Conservation (phyloP, 352 stramenopile species). For the Phytophthora hibernalis region DNA sequence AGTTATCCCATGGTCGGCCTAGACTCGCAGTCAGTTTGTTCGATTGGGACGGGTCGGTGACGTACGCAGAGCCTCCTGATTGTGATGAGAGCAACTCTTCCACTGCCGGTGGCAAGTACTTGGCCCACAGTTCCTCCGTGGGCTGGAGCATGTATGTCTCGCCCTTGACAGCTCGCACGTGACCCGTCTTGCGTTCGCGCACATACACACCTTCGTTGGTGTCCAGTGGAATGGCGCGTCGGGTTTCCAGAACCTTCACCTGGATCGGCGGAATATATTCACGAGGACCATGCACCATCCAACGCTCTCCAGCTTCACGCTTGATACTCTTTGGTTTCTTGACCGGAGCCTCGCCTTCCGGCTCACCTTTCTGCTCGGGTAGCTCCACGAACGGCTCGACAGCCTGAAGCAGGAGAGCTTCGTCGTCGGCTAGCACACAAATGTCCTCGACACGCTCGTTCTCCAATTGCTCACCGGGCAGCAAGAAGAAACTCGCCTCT, state of each 20-base stretch:
- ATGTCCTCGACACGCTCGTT: conserved; percentile 71
- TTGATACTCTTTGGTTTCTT: conserved; percentile 38
- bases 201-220: conserved; percentile 86
- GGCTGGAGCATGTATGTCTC: conserved; percentile 87
- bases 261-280: conserved; percentile 85
- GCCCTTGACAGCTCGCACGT: conserved; percentile 76
- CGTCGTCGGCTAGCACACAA: conserved; percentile 73
- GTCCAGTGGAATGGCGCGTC: conserved; percentile 78
- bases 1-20: conserved; percentile 17
- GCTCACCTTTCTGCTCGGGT: conserved; percentile 27
- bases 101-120: conserved; percentile 67
- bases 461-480: conserved; percentile 67
- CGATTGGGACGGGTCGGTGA: conserved; percentile 51
- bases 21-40: conserved; percentile 38
- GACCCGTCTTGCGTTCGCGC: conserved; percentile 76
- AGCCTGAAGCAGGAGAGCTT: conserved; percentile 80
- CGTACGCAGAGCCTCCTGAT: conserved; percentile 62
- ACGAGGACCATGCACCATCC: conserved; percentile 82
- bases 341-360: conserved; percentile 20
- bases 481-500: conserved; percentile 78
- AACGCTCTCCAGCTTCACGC: conserved; percentile 73
- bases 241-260: conserved; percentile 79
- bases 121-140: conserved; percentile 79
- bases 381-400: conserved; percentile 68
- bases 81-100: conserved; percentile 71